phyloP scores from a whole-genome alignment of 2,329 filamentous ascomycete genomes.

The Monilinia laxa region DNA sequence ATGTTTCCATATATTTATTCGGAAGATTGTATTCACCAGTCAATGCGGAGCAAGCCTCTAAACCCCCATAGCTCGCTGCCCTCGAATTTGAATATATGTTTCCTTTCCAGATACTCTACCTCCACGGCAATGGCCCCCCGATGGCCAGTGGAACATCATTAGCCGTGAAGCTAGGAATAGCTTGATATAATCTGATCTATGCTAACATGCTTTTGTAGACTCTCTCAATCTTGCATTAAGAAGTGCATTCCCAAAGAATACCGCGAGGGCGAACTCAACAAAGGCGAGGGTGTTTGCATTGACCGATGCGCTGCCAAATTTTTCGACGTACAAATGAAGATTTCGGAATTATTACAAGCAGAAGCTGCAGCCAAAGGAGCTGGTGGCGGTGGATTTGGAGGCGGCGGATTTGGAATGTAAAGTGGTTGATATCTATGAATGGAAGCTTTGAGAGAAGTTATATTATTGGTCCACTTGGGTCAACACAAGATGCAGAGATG shows the following conservation, averaged over 20 bases:
- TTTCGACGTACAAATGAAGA: conserved; percentile 98
- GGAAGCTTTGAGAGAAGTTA: background rate
- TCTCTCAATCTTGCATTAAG: conserved; percentile 83
- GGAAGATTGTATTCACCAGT: conserved; percentile 9
- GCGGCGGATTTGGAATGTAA: conserved; percentile 46
- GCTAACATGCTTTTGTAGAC: conserved; percentile 48
- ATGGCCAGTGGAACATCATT: background rate
- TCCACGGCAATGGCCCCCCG: background rate
- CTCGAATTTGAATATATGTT: background rate
- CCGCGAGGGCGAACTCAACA: conserved; percentile 95
- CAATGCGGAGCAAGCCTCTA: background rate
- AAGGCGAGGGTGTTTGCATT: conserved; percentile 97
- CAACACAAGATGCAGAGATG: conserved; percentile 6
- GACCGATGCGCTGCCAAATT: conserved; percentile 98
- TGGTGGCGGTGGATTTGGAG: conserved; percentile 50
- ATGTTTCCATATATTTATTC: conserved; percentile 38
- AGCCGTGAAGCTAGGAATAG: background rate
- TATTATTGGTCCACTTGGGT: background rate
- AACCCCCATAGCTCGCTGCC: background rate
- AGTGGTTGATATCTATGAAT: background rate
- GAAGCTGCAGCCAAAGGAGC: conserved; percentile 70
- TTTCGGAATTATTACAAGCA: conserved; percentile 92
- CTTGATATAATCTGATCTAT: background rate
- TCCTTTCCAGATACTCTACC: conserved; percentile 4
- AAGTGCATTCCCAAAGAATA: conserved; percentile 94